Base-by-base conservation (phyloP, 495 filamentous ascomycete genomes). In the Aspergillus mulundensis region DNA sequence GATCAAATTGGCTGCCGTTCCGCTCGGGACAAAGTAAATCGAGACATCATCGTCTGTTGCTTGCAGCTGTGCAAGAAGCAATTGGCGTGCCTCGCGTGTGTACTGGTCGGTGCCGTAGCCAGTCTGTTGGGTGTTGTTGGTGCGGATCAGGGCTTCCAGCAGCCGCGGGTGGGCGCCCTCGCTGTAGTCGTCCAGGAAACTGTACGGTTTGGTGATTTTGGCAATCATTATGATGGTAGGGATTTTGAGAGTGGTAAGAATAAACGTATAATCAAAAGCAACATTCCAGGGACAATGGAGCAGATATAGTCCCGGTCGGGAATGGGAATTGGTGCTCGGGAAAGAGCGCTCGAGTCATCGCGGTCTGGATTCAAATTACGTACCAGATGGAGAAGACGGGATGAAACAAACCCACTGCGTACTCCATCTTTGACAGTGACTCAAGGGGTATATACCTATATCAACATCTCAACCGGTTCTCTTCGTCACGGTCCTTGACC, bases 121-220 rank as follows among this genome's bases (percentile, higher is more conserved):
- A 38, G 66, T 61, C 65, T 77, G 71, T 42, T 77, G 72, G 14
- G 61, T 67, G 45, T 58, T 59, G 38, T 75, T 76, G 50, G 67
- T 70, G 7, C 64, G 67, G 1, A 75, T 53, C 1, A 77, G 71
- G 45, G 72, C 71, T 49, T 73, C 65, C 11, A 77, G 64, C 23
- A 77, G 67, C 50, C 68, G 70, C 18, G 74, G 74, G 43, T 76
- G 73, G 10, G 74, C 74, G 38, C 72, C 74, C 50, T 77, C 74
- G 61, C 72, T 75, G 60, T 77, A 77, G 54, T 77, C 74, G 56
- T 77, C 74, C 49, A 69, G 66, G 45, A 76, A 72, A 63, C 72
- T 74, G 60, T 75, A 76, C 46, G 69, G 67, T 11, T 21, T 16
- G 45, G 23, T n/a, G 12, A 41, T 34, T 44, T 60, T 60, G 41